Evolutionary conservation across 306 rosid genomes (phyloP).

Genomic region (Quercus wislizeni): DNA sequence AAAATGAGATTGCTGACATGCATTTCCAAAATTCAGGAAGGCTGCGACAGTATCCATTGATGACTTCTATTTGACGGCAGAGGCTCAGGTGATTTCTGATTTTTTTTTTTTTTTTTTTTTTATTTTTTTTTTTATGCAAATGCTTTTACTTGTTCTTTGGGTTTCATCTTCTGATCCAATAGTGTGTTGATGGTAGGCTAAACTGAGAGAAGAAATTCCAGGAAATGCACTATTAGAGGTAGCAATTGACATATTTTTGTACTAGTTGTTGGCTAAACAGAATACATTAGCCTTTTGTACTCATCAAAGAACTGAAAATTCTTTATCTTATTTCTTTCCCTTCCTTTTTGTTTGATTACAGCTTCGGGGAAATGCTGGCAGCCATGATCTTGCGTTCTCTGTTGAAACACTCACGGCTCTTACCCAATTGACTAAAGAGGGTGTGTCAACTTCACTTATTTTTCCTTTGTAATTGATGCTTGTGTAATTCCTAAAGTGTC

Average conservation of each 20-base stretch:
- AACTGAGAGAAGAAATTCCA: conserved; percentile 70
- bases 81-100: conserved; percentile 59
- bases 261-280: not conserved
- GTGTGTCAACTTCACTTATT: conserved; percentile 37
- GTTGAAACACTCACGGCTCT: conserved; percentile 64
- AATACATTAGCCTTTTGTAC: conserved; percentile 1
- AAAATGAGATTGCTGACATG: conserved; percentile 18
- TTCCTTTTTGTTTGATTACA: conserved; percentile 24
- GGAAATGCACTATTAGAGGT: conserved; percentile 94
- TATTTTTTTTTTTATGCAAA: not conserved
- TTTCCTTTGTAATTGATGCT: conserved; percentile 4
- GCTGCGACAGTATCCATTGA: conserved; percentile 85
- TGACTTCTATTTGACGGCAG: conserved; percentile 86
- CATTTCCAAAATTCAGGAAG: conserved; percentile 61
- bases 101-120: not conserved
- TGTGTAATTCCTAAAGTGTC: conserved; percentile 23
- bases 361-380: conserved; percentile 93
- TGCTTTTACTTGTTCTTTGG: conserved; percentile 3
- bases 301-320: conserved; percentile 6
- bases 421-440: conserved; percentile 67
- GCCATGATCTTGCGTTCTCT: conserved; percentile 83
- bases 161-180: conserved; percentile 24
- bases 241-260: conserved; percentile 16
- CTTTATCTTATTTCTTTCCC: not conserved
- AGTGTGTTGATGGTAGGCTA: conserved; percentile 49